These are phyloP conservation scores for Tetraselmis chui DNA, from an alignment of 139 green algal genomes.

Conservation along the genomic window DNA sequence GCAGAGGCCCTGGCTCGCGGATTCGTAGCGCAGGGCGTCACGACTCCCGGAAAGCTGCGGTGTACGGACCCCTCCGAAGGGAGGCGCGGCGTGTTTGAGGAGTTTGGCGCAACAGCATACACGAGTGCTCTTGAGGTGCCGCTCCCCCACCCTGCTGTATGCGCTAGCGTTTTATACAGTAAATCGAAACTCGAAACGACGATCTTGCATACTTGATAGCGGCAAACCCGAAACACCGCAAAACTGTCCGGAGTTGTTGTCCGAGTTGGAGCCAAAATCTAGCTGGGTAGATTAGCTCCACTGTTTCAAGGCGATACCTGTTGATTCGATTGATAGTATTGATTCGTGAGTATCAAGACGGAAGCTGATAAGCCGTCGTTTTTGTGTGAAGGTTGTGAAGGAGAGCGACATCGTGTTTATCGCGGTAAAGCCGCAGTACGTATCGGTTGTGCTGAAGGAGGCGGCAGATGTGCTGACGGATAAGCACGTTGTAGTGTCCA, in stretches of 20 bases:
- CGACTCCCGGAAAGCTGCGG: background rate
- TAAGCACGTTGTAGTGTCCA: slow-evolving; percentile 76
- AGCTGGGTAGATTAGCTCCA: too few species aligned
- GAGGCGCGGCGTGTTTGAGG: slow-evolving; percentile 18
- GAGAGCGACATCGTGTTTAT: slow-evolving; percentile 82
- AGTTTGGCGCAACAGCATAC: slow-evolving; percentile 22
- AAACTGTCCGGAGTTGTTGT: too few species aligned
- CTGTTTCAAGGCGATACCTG: too few species aligned
- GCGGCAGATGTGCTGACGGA: slow-evolving; percentile 25
- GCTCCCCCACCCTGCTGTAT: too few species aligned
- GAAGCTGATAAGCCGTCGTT: too few species aligned
- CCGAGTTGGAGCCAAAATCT: too few species aligned
- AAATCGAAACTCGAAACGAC: too few species aligned
- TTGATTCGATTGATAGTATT: too few species aligned
- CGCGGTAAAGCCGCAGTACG: slow-evolving; percentile 88
- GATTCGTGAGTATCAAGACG: too few species aligned
- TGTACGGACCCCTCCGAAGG: slow-evolving; percentile 51
- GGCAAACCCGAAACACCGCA: too few species aligned
- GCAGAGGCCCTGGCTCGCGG: slow-evolving; percentile 53
- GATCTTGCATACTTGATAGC: too few species aligned
- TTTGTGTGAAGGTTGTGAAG: slow-evolving; percentile 68
- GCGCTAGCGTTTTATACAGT: too few species aligned
- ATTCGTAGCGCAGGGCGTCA: slow-evolving; percentile 36
- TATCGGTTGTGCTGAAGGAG: slow-evolving; percentile 60
- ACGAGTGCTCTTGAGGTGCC: background rate